A percentile compares a stretch with the other conserved stretches of the same genome.
These are phyloP conservation scores for Avena sativa DNA, from an alignment of 176 grass and related monocot species.

Conservation along the genomic window DNA sequence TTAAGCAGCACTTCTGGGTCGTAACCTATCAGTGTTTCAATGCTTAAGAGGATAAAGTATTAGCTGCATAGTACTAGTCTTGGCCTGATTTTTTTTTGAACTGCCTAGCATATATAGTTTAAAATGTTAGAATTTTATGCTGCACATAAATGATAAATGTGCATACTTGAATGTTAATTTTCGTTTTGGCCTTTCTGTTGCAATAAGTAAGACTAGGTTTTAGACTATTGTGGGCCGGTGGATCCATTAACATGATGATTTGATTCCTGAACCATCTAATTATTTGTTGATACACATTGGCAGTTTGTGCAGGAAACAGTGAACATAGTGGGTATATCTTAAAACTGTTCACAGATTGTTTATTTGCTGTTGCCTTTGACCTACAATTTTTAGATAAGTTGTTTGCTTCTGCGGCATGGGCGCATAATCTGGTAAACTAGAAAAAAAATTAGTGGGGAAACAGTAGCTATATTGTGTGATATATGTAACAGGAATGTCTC, in stretches of 20 bases:
- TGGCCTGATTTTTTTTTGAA: neutral
- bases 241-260: neutral
- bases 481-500: neutral
- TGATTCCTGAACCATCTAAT: neutral
- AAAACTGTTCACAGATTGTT: neutral
- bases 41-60: neutral
- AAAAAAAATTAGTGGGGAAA: neutral
- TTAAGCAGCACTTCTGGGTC: neutral
- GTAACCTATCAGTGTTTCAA: neutral
- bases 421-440: neutral
- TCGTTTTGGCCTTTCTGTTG: neutral
- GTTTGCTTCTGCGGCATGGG: neutral
- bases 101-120: neutral
- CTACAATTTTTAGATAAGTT: constrained; percentile 13
- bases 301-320: constrained; percentile 11
- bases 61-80: neutral
- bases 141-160: constrained; percentile 17
- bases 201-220: neutral
- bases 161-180: neutral
- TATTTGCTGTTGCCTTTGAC: neutral
- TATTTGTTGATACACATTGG: neutral
- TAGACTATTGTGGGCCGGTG: neutral
- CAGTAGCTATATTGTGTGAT: neutral
- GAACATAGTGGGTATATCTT: neutral
- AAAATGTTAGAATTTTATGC: neutral